Conservation (phyloP, 2,329 filamentous ascomycete species). For the Alternaria ethzedia region DNA sequence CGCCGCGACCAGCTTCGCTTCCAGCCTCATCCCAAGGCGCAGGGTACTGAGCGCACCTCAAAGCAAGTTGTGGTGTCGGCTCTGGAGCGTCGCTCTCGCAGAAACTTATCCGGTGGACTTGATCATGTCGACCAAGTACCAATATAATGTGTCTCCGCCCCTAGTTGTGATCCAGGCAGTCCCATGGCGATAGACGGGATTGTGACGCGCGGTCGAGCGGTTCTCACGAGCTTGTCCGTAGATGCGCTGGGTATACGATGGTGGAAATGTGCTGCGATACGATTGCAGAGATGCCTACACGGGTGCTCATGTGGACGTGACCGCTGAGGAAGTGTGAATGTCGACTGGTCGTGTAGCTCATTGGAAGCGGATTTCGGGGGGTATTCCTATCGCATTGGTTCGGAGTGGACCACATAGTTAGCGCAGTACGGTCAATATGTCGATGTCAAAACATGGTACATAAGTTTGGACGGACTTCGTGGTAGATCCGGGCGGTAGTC, state of each 20-base stretch:
- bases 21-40: neutral
- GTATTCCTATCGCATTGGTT: neutral
- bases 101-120: neutral
- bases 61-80: neutral
- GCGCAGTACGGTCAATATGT: neutral
- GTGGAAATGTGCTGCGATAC: neutral
- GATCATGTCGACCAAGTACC: neutral
- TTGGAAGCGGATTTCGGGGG: neutral
- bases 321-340: neutral
- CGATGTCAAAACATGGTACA: neutral
- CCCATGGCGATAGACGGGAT: neutral
- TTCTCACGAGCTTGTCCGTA: neutral
- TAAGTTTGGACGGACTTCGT: neutral
- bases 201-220: neutral
- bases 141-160: neutral
- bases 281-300: neutral
- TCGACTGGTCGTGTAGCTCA: neutral
- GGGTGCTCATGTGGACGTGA: neutral
- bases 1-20: neutral
- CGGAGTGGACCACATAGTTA: neutral
- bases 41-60: neutral
- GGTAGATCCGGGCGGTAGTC: neutral
- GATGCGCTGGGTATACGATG: neutral
- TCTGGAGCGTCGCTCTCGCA: neutral
- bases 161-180: neutral